Base-by-base conservation (phyloP, 2,329 filamentous ascomycete species). In the Nigrograna mackinnonii region DNA sequence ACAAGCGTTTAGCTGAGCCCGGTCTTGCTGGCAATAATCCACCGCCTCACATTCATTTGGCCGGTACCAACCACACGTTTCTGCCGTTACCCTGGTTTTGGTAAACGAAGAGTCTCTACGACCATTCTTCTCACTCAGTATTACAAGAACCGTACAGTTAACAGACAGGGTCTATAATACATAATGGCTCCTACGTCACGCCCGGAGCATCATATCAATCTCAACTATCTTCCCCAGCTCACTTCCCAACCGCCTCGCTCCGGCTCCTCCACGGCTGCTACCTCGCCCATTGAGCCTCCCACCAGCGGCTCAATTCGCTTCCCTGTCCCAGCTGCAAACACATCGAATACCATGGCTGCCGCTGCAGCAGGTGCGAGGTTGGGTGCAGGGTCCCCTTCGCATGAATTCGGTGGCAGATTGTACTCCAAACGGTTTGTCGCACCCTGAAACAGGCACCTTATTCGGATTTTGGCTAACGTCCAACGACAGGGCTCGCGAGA, bases 341-440 rank as follows among this genome's bases (percentile, higher is more conserved):
- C 81, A 45, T 72, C 89, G 57, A 84, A 69, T 46, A 68, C 68
- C 41, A 62, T 73, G 47, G 71, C 71, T 44, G 71, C 68, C 43
- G 75, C 79, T 42, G 74, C 80, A 42, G 77, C 77, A 50, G 74
- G 73, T 62, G 75, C 78, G 55, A 78, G 92, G 75, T 87, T 92
- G 64, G 91, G 91, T 77, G 85, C 90, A 77, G 91, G 91, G 68
- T 99, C 94, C 79, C 94, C 94, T 61, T 96, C 91, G 72, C 91
- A 96, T 76, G 94, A 97, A 56, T 83, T 91, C 64, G 84, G 64
- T 46, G 55, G 86, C 66, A 82, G 92, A 60, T 78, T 97, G 46
- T 96, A 88, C 72, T 91, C 91, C 50, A 97, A 97, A 77, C 85
- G 94, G 91, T 96, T 82, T 64, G 84, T 75, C 53, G 44, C 51